Evolutionary conservation across 2,329 filamentous ascomycete genomes (phyloP).

Genomic region (Plenodomus lindquistii): DNA sequence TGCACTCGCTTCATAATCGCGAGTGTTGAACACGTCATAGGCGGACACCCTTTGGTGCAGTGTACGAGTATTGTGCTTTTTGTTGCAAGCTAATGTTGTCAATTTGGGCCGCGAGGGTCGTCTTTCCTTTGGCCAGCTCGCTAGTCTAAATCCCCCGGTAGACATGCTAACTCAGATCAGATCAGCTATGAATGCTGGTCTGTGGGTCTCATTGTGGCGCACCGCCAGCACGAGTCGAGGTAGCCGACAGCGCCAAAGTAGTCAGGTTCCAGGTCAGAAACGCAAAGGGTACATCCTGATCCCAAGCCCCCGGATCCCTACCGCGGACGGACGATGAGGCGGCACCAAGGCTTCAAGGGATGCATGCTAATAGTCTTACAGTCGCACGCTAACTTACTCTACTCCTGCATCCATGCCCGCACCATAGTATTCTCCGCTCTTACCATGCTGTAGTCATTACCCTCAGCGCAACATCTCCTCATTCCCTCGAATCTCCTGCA

Average conservation of each 20-base stretch:
- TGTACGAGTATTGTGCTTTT: slow-evolving; percentile 28
- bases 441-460: slow-evolving; percentile 34
- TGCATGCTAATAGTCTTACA: slow-evolving; percentile 40
- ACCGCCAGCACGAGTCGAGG: slow-evolving; percentile 41
- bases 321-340: slow-evolving; percentile 37
- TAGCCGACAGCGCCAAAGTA: slow-evolving; percentile 35
- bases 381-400: slow-evolving; percentile 38
- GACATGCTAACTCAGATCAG: slow-evolving; percentile 33
- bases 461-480: slow-evolving; percentile 32
- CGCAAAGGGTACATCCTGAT: slow-evolving; percentile 34
- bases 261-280: slow-evolving; percentile 37
- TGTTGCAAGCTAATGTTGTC: slow-evolving; percentile 34
- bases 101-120: slow-evolving; percentile 26
- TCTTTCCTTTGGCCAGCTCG: slow-evolving; percentile 33
- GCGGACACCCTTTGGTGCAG: slow-evolving; percentile 19
- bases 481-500: slow-evolving; percentile 27
- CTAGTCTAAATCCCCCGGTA: slow-evolving; percentile 34
- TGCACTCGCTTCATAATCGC: not conserved
- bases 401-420: slow-evolving; percentile 34
- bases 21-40: slow-evolving; percentile 40
- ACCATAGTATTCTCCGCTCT: slow-evolving; percentile 38
- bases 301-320: slow-evolving; percentile 42
- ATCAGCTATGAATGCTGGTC: slow-evolving; percentile 42
- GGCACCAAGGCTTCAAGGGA: slow-evolving; percentile 30
- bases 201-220: slow-evolving; percentile 43